Evolutionary conservation across 306 rosid species (phyloP).

Genomic region (Betula pendula): DNA sequence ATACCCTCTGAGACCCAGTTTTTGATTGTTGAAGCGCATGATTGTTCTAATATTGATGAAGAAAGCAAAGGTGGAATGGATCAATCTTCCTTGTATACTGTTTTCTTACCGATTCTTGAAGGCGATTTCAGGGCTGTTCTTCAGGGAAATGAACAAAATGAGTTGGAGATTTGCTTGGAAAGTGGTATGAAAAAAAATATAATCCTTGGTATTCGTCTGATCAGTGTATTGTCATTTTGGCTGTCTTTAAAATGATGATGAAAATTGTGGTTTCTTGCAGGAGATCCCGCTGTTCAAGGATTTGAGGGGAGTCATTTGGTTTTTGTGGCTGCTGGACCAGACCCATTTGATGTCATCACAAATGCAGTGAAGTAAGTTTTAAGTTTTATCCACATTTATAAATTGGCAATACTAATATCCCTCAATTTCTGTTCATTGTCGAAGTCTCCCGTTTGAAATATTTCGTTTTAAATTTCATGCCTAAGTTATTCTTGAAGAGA

Average conservation of each 20-base stretch:
- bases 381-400: background rate
- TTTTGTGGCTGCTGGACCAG: conserved; percentile 74
- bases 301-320: conserved; percentile 86
- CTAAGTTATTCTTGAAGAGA: background rate
- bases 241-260: background rate
- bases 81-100: conserved; percentile 51
- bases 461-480: background rate
- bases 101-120: conserved; percentile 83
- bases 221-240: background rate
- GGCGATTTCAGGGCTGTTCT: conserved; percentile 98
- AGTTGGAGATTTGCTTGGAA: conserved; percentile 88
- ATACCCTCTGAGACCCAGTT: conserved; percentile 87
- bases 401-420: background rate
- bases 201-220: background rate
- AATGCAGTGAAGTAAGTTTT: conserved; percentile 73
- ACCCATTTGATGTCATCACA: conserved; percentile 82
- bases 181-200: conserved; percentile 53
- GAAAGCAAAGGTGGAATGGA: conserved; percentile 36
- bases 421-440: background rate
- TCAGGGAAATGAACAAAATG: conserved; percentile 79
- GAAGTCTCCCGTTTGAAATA: background rate
- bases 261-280: conserved; percentile 38
- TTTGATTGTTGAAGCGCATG: conserved; percentile 64
- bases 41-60: conserved; percentile 42
- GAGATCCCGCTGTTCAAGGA: conserved; percentile 77